Conservation (phyloP, 2,329 filamentous ascomycete species). For the Apiospora saccharicola region DNA sequence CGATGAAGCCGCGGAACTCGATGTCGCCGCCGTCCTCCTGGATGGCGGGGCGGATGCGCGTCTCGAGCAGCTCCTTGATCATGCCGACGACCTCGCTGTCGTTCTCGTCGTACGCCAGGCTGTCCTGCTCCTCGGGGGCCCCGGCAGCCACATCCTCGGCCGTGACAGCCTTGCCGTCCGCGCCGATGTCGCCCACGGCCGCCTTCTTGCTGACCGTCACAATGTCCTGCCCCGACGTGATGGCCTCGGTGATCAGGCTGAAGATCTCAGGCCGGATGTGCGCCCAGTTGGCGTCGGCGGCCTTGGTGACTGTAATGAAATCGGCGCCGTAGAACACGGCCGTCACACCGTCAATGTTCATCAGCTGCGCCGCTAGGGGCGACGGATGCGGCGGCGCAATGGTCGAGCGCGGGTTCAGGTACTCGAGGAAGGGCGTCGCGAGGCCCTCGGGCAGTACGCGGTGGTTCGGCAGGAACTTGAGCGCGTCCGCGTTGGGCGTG, state of each 20-base stretch:
- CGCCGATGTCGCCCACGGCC: constrained; percentile 56
- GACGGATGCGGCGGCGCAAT: constrained; percentile 90
- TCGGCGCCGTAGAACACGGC: constrained; percentile 93
- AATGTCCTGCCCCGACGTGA: constrained; percentile 83
- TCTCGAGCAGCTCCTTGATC: constrained; percentile 98
- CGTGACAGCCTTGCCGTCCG: constrained; percentile 30
- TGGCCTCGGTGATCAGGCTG: constrained; percentile 89
- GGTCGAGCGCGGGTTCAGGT: constrained; percentile 86
- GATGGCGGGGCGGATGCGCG: constrained; percentile 91
- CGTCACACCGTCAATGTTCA: constrained; percentile 94
- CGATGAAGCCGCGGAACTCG: constrained; percentile 88
- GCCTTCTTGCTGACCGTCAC: constrained; percentile 73
- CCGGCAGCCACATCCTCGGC: constrained; percentile 44
- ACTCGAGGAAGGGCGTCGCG: constrained; percentile 84
- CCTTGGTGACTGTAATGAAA: constrained; percentile 97
- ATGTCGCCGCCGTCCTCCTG: constrained; percentile 98
- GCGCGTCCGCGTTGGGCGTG: constrained; percentile 92
- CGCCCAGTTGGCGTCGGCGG: constrained; percentile 87
- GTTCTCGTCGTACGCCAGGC: constrained; percentile 83
- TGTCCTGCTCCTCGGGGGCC: constrained; percentile 67
- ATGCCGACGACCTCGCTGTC: constrained; percentile 95
- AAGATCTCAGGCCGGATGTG: constrained; percentile 97
- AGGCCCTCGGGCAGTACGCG: constrained; percentile 78
- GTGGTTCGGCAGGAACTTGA: constrained; percentile 96
- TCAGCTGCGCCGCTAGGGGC: constrained; percentile 85